Percentiles rank a stretch among this genome's conserved stretches.
Conservation (phyloP, 257 asterid species). For the Ajuga chamaepitys region DNA sequence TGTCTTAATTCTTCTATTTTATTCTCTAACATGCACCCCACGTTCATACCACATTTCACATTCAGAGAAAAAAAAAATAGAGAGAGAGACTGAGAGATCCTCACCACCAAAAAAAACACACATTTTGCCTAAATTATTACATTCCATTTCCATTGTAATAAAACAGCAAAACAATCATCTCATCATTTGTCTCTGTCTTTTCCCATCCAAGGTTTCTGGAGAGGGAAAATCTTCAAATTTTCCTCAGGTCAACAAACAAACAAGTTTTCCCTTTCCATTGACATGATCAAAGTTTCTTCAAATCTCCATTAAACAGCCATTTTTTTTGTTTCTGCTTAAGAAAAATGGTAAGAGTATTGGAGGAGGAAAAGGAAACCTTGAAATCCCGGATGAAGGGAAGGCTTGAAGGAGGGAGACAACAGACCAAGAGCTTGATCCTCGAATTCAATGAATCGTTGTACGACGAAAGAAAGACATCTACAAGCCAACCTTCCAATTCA, state of each 20-base stretch:
- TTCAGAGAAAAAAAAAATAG: background rate
- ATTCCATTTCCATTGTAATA: background rate
- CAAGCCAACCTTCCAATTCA: constrained; percentile 27
- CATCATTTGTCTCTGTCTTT: background rate
- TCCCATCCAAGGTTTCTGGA: constrained; percentile 15
- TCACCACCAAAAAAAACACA: background rate
- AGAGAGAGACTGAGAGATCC: background rate
- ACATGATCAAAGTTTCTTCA: background rate
- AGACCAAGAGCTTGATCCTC: constrained; percentile 20
- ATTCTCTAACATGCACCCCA: constrained; percentile 40
- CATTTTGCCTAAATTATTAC: constrained; percentile 11
- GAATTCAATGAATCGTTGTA: constrained; percentile 8
- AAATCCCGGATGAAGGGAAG: constrained; percentile 19
- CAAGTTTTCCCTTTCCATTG: background rate
- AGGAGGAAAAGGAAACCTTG: constrained; percentile 47
- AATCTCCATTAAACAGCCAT: background rate
- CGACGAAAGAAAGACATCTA: constrained; percentile 24
- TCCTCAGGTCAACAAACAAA: background rate
- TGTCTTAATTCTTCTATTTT: constrained; percentile 11
- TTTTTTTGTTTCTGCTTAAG: background rate
- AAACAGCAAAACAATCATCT: background rate
- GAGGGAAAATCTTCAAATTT: background rate
- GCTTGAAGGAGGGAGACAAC: constrained; percentile 19
- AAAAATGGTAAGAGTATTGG: constrained; percentile 43
- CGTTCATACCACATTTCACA: constrained; percentile 29